phyloP scores from a whole-genome alignment of 1,284 basidiomycete species.

The Ustilago lituana region DNA sequence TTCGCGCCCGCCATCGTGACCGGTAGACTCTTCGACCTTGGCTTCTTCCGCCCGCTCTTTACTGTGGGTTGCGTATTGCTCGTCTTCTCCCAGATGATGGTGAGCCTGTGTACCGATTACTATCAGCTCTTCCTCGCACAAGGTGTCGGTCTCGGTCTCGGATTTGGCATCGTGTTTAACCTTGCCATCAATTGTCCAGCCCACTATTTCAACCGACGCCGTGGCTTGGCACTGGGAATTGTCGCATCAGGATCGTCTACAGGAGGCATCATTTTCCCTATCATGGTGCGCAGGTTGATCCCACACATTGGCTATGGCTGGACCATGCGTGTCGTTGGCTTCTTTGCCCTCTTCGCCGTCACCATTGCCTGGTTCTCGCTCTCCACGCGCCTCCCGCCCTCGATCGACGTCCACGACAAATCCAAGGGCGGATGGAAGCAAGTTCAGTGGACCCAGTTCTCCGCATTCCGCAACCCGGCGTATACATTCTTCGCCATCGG shows the following conservation, averaged over 20 bases:
- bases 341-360: constrained; percentile 43
- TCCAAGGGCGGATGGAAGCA: constrained; percentile 48
- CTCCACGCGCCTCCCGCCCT: constrained; percentile 38
- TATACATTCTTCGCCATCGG: constrained; percentile 43
- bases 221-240: constrained; percentile 50
- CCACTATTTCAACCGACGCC: constrained; percentile 39
- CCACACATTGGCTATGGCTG: constrained; percentile 49
- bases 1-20: constrained; percentile 40
- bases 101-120: constrained; percentile 52
- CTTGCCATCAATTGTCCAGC: constrained; percentile 39
- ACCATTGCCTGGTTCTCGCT: constrained; percentile 40
- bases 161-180: constrained; percentile 49
- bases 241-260: constrained; percentile 50
- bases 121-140: constrained; percentile 59
- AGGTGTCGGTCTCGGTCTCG: constrained; percentile 55
- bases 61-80: constrained; percentile 36
- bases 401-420: constrained; percentile 40
- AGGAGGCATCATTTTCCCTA: constrained; percentile 58
- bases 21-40: constrained; percentile 51
- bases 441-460: constrained; percentile 33
- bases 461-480: constrained; percentile 42
- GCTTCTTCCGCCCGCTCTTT: constrained; percentile 43
- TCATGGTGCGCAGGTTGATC: constrained; percentile 45
- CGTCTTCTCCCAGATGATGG: constrained; percentile 54
- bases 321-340: constrained; percentile 52